phyloP scores from a whole-genome alignment of 108 stramenopile genomes.

The Fragilariopsis cylindrus region DNA sequence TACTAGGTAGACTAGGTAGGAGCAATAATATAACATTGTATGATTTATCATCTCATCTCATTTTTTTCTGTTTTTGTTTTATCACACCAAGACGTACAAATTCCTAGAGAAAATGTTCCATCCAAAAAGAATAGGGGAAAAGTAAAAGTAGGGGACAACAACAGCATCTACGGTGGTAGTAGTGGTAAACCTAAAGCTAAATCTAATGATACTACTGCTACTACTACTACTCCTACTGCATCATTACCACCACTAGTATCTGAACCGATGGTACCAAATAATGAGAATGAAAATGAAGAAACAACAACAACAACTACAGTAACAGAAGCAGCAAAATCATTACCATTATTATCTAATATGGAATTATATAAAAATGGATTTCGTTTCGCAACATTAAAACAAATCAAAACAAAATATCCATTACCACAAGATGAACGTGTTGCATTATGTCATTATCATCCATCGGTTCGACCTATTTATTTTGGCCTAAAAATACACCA shows the following conservation, averaged over 20 bases:
- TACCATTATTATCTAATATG: not conserved
- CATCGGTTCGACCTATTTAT: constrained; percentile 3
- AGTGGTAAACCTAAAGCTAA: not conserved
- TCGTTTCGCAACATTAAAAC: constrained; percentile 1
- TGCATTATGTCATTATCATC: constrained; percentile 14
- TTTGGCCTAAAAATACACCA: constrained; percentile 17
- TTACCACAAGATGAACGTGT: constrained; percentile 16
- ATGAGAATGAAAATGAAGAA: too few species aligned
- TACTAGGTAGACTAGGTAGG: not conserved
- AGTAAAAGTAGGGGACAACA: not conserved
- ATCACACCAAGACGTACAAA: not conserved
- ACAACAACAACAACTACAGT: not conserved
- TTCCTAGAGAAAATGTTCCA: not conserved
- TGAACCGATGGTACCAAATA: too few species aligned
- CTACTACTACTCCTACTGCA: too few species aligned
- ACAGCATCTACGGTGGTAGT: not conserved
- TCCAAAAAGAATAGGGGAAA: not conserved
- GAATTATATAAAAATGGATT: constrained; percentile 14
- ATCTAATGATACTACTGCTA: not conserved
- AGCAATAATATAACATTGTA: not conserved
- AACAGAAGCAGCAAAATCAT: not conserved
- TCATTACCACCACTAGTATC: too few species aligned
- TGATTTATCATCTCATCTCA: not conserved
- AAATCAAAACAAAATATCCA: constrained; percentile 2
- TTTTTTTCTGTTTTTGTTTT: not conserved